phyloP scores from a whole-genome alignment of 441 rosid genomes.

The Macaranga tanarius region DNA sequence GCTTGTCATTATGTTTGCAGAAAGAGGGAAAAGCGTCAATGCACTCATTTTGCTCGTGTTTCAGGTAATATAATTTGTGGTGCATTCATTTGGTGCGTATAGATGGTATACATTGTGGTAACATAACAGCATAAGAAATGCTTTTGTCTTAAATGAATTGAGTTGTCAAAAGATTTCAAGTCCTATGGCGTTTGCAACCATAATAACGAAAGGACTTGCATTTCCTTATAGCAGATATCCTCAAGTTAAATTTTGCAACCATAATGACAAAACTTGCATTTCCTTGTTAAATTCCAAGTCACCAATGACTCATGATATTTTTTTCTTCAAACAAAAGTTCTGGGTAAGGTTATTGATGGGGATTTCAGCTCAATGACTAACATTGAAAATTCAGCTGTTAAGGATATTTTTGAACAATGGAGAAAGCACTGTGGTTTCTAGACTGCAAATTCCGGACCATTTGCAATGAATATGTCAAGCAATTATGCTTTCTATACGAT shows the following conservation, averaged over 20 bases:
- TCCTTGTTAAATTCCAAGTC: neutral
- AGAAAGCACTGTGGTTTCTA: slow-evolving; percentile 4
- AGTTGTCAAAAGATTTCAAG: neutral
- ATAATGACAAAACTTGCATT: neutral
- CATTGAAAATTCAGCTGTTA: neutral
- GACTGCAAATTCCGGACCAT: slow-evolving; percentile 2
- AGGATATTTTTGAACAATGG: slow-evolving; percentile 10
- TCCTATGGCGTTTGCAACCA: neutral
- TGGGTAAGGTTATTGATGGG: slow-evolving; percentile 3
- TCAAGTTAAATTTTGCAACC: neutral
- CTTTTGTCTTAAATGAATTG: neutral
- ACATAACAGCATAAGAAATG: neutral
- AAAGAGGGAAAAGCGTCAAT: slow-evolving; percentile 53
- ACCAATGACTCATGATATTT: neutral
- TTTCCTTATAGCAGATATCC: neutral
- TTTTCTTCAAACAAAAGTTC: neutral
- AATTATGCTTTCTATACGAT: neutral
- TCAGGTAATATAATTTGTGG: slow-evolving; percentile 44
- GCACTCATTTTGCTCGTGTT: slow-evolving; percentile 56
- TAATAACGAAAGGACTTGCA: neutral
- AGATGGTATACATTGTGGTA: neutral
- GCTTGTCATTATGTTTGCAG: slow-evolving; percentile 73
- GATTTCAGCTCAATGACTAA: neutral
- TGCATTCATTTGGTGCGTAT: neutral
- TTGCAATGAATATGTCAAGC: slow-evolving; percentile 1